Evolutionary conservation across 2,329 filamentous ascomycete species (phyloP).

Genomic region (Neospermospora avenae): DNA sequence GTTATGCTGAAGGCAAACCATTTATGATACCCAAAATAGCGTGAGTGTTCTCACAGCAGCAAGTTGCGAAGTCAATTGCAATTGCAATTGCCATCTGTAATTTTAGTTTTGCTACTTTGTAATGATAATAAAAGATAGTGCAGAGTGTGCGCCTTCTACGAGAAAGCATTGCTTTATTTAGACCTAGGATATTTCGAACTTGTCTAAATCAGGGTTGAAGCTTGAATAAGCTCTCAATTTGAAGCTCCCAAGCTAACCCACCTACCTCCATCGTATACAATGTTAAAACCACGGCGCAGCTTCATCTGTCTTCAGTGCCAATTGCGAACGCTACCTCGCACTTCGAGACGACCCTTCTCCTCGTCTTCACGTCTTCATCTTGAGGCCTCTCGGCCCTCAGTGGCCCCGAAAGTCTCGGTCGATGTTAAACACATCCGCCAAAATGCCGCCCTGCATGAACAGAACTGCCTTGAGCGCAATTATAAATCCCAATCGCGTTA

Average conservation of each 20-base stretch:
- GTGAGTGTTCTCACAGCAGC: neutral
- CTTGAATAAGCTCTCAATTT: neutral
- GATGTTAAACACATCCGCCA: slow-evolving; percentile 89
- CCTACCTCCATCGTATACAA: slow-evolving; percentile 16
- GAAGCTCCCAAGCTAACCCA: slow-evolving; percentile 10
- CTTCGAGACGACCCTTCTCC: slow-evolving; percentile 23
- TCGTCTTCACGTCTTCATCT: slow-evolving; percentile 18
- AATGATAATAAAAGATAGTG: too few relatives aligned
- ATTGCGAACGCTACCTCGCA: slow-evolving; percentile 12
- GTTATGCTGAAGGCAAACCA: neutral
- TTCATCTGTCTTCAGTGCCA: slow-evolving; percentile 30
- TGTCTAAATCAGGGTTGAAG: neutral
- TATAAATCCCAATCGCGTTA: slow-evolving; percentile 59
- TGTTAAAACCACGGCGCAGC: slow-evolving; percentile 22
- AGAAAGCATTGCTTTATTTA: too few relatives aligned
- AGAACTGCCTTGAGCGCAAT: slow-evolving; percentile 83
- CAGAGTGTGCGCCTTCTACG: too few relatives aligned
- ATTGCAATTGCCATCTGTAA: neutral
- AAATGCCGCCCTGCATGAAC: slow-evolving; percentile 73
- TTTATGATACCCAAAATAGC: neutral
- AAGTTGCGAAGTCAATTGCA: neutral
- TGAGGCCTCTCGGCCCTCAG: slow-evolving; percentile 47
- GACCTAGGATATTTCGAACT: neutral
- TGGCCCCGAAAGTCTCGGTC: slow-evolving; percentile 73
- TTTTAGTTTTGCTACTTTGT: too few relatives aligned